Percentiles rank a stretch among this genome's conserved stretches.
Evolutionary conservation across 352 stramenopile genomes (phyloP).

Genomic region (Globisporangium polare): DNA sequence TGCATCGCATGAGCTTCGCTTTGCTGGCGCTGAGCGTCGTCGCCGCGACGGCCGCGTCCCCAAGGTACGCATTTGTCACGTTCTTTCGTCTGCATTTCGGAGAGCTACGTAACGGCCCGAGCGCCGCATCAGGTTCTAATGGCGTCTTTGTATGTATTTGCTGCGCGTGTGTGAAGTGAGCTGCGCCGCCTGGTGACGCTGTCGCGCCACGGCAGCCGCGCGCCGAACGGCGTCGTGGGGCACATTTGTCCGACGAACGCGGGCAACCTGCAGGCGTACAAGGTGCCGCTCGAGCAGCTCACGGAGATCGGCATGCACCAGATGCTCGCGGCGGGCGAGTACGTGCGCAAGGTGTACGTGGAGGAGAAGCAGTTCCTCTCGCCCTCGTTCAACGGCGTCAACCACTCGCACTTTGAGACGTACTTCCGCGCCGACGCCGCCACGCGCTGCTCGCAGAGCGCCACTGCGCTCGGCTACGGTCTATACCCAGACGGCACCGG

Average conservation of each 20-base stretch:
- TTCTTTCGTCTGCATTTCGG: neutral
- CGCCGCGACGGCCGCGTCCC: neutral
- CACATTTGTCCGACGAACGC: slow-evolving; percentile 62
- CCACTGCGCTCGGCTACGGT: slow-evolving; percentile 65
- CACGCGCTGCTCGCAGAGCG: slow-evolving; percentile 78
- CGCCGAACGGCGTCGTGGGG: slow-evolving; percentile 61
- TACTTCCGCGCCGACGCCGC: slow-evolving; percentile 83
- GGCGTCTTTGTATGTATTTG: neutral
- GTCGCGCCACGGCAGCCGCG: slow-evolving; percentile 74
- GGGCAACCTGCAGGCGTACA: slow-evolving; percentile 66
- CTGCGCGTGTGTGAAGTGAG: slow-evolving; percentile 32
- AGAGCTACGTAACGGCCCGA: neutral
- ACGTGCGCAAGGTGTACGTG: slow-evolving; percentile 71
- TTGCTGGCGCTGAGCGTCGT: slow-evolving; percentile 4
- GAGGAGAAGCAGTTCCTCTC: slow-evolving; percentile 64
- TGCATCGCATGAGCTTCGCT: slow-evolving; percentile 9
- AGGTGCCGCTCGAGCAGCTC: slow-evolving; percentile 77
- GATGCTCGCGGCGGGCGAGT: slow-evolving; percentile 57
- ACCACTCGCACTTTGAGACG: slow-evolving; percentile 77
- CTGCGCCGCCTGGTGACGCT: slow-evolving; percentile 75
- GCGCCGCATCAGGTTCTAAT: neutral
- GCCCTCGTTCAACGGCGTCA: slow-evolving; percentile 60
- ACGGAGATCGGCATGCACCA: slow-evolving; percentile 83
- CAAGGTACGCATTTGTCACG: slow-evolving; percentile 1
- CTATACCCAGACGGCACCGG: slow-evolving; percentile 81